Percentiles rank a stretch among this genome's conserved stretches.
Conservation (phyloP, 805 yeast genomes). For the Yarrowia sp. region DNA sequence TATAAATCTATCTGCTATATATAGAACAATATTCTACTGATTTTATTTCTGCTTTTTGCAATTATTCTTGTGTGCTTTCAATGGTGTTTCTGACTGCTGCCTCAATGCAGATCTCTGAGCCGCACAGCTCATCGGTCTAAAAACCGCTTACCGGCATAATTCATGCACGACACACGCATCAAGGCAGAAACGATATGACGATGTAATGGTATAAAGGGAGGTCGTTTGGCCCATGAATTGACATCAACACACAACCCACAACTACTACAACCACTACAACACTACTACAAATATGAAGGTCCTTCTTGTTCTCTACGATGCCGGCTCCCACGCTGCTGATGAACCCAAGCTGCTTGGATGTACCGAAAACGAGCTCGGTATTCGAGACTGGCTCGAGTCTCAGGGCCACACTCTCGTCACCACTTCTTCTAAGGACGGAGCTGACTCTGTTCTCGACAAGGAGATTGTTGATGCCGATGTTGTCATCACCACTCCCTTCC, state of each 20-base stretch:
- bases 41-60: too few relatives aligned
- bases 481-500: constrained; percentile 77
- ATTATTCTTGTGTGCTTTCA: too few relatives aligned
- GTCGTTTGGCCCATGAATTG: background rate
- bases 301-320: constrained; percentile 57
- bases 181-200: background rate
- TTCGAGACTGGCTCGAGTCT: constrained; percentile 60
- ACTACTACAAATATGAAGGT: constrained; percentile 40
- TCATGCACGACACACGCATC: background rate
- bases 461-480: constrained; percentile 70
- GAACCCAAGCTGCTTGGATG: constrained; percentile 65
- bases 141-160: background rate
- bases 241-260: background rate
- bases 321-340: constrained; percentile 56
- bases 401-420: constrained; percentile 66
- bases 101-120: background rate
- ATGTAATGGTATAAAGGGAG: background rate
- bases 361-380: constrained; percentile 72
- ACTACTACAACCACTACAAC: background rate
- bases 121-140: background rate
- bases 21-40: too few relatives aligned
- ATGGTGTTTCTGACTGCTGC: too few relatives aligned
- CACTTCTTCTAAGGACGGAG: constrained; percentile 69
- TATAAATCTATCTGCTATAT: too few relatives aligned
- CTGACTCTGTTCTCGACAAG: constrained; percentile 55